Base-by-base conservation (phyloP, 148 eudicot species). In the Fagopyrum tataricum region DNA sequence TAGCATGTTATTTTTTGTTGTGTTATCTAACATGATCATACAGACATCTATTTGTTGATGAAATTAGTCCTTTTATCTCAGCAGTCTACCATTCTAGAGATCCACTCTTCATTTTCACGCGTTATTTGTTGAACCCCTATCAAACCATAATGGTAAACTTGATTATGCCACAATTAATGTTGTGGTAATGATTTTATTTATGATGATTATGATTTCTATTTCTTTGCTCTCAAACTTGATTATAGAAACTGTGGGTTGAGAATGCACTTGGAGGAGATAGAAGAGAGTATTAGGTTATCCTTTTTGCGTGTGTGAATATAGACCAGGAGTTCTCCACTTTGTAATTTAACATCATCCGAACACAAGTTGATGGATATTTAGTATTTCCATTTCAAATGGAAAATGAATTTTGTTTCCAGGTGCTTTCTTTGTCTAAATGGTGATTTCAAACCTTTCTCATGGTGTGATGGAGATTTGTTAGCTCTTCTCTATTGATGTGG, bases 361-460 rank as follows among this genome's bases (percentile, higher is more conserved):
- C 6, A 9, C 68, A 31, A 14, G n/a, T 26, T 31, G 67, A 31
- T 62, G 67, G 15, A 59, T 24, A 26, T 31, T 20, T 37, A 17
- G 15, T 37, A 64, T 64, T 6, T 64, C 14, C 20, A 21, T 64
- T 20, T 64, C 44, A 37, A 64, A 64, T 31, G 67, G 44, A 64
- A 37, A 64, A 18, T 64, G 20, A 5, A 13, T 31, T 64, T 64
- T 61, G 67, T 61, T 37, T 37, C 26, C 44, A 64, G 69, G 4
- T 64, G 42, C 69, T 13, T 39, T 15, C 69, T 64, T 64, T 31
- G 69, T 64, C 69, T 31, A 14, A 37, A 64, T 64, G 44, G 39
- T 64, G 69, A 37, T 37, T 31, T 21, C 0, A 4, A 6, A 21
- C 43, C 42, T 12, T 13, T 61, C 2, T 24, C 42, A 24, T 61